phyloP scores from a whole-genome alignment of 2,329 filamentous ascomycete genomes.

The Paecilomyces formosus region DNA sequence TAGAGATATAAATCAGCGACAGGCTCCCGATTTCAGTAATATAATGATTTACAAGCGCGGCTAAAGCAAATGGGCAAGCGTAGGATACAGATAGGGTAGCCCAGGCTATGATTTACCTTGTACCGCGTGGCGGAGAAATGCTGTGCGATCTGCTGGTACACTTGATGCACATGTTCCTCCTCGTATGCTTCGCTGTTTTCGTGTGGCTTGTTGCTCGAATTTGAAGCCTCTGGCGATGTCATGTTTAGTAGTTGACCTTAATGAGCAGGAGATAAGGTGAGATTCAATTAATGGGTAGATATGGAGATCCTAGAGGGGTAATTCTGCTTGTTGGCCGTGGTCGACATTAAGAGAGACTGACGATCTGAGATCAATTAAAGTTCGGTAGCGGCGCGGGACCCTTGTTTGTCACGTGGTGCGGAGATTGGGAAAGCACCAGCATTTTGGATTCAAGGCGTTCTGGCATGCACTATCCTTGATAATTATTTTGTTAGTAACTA shows the following conservation, averaged over 20 bases:
- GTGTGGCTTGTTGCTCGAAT: neutral
- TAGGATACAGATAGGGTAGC: too few species aligned
- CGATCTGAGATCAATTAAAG: neutral
- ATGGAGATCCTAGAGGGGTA: neutral
- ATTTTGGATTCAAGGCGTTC: neutral
- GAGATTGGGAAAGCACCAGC: constrained; percentile 3
- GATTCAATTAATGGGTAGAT: too few species aligned
- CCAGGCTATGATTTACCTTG: constrained; percentile 44
- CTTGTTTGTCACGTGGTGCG: constrained; percentile 1
- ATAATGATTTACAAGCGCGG: constrained; percentile 2
- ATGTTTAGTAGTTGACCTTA: neutral
- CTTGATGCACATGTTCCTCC: constrained; percentile 75
- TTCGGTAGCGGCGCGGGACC: neutral
- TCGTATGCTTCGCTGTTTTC: constrained; percentile 54
- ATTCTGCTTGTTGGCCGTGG: neutral
- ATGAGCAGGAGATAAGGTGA: too few species aligned
- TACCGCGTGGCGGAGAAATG: constrained; percentile 49
- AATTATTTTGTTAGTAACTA: too few species aligned
- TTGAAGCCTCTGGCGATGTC: neutral
- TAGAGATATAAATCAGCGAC: constrained; percentile 2
- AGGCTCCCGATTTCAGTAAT: neutral
- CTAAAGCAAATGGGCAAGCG: neutral
- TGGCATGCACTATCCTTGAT: too few species aligned
- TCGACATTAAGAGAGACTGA: neutral
- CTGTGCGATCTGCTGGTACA: constrained; percentile 60